Evolutionary conservation across 306 rosid genomes (phyloP), one percentile per base, ranked within the genome.

Genomic region (Rosa multiflora): DNA sequence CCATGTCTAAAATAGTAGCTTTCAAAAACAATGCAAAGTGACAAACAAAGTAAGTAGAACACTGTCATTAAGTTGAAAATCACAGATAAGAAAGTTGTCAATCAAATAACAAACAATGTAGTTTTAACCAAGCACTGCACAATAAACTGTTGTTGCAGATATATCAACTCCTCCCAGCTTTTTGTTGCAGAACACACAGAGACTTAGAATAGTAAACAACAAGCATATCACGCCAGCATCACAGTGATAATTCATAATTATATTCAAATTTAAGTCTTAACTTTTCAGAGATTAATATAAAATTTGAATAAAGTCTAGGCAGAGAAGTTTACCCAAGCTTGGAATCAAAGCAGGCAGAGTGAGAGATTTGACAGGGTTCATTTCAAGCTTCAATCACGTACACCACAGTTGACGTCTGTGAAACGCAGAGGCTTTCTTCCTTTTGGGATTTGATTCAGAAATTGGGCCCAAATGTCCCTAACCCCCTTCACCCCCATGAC

Each of bases 291-390:
- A 26, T 17, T 64, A 10, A 29, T 10, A 61, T 29, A 2, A 63
- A 63, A 63, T 15, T 64, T 18, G 23, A 39, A 17, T 13, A 32
- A 58, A 35, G 44, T 15, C 17, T 20, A 21, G 37, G 49, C 53
- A 69, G 20, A 69, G 73, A 44, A 26, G 70, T 26, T 42, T 75
- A 75, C 70, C 70, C 78, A 2, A 26, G 40, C 52, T 73, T 73
- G 20, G 37, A 52, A 20, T 10, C 43, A 44, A 52, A 18, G 77
- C 67, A 39, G 51, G 67, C 37, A 10, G 11, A 39, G 13, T 6
- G 21, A 17, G 21, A 17, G 23, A 66, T 32, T 14, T 11, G 72
- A 67, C n/a, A 4, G 70, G 44, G 70, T 2, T 37, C 9, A 32
- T 43, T 37, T 68, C 26, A 17, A n/a, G 15, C 29, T 42, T 20